phyloP scores from a whole-genome alignment of 441 rosid species.

The California macrophylla region DNA sequence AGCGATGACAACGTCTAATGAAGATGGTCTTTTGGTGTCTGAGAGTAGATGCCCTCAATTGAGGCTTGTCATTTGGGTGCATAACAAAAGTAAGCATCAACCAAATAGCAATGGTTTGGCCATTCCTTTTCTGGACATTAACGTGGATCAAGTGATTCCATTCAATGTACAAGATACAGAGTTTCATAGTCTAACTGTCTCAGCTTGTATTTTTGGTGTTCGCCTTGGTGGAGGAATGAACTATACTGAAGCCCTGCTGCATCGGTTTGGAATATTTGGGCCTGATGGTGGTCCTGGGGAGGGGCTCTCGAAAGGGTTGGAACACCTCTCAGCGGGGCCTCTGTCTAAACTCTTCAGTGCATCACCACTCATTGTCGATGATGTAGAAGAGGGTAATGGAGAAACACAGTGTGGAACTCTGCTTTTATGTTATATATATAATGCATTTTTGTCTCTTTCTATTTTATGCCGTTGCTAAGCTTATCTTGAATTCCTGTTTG shows the following conservation, averaged over 20 bases:
- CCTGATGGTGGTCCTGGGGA: conserved; percentile 90
- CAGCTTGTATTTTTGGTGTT: conserved; percentile 70
- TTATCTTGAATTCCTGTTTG: conserved; percentile 21
- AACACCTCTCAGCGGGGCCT: conserved; percentile 70
- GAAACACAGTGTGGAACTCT: not conserved
- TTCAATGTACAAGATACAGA: conserved; percentile 68
- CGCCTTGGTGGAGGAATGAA: conserved; percentile 89
- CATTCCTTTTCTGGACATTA: conserved; percentile 67
- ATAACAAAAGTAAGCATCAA: conserved; percentile 41
- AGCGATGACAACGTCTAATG: conserved; percentile 16
- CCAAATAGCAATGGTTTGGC: conserved; percentile 28
- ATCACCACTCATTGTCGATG: conserved; percentile 41
- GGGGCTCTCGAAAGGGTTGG: conserved; percentile 71
- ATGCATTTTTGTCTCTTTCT: not conserved
- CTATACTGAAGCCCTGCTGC: conserved; percentile 53
- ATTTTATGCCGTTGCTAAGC: conserved; percentile 7
- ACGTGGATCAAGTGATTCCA: conserved; percentile 73
- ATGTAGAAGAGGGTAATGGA: conserved; percentile 44
- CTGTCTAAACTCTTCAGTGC: conserved; percentile 70
- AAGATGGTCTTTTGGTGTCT: conserved; percentile 31
- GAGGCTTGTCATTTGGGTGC: conserved; percentile 84
- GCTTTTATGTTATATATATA: not conserved
- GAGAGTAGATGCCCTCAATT: conserved; percentile 43
- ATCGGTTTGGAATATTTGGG: conserved; percentile 59
- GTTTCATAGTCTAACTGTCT: conserved; percentile 66